phyloP scores from a whole-genome alignment of 352 stramenopile species.

The Nothophytophthora sp. region DNA sequence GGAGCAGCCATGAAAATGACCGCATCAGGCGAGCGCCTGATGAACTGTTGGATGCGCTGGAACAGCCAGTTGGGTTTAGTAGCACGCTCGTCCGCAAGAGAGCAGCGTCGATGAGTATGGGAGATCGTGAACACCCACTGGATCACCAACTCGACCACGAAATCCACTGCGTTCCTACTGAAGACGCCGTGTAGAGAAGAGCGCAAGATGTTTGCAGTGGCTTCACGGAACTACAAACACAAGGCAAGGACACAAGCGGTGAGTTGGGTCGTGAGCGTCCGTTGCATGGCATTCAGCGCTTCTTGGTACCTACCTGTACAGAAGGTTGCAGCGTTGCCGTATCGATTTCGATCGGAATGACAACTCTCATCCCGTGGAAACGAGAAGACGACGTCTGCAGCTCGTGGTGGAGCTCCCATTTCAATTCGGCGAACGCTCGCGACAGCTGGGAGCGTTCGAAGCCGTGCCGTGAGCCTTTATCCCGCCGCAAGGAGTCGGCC shows the following conservation, averaged over 20 bases:
- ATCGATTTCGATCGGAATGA: conserved; percentile 17
- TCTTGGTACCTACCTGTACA: conserved; percentile 7
- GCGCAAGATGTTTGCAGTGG: conserved; percentile 26
- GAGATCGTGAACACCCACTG: conserved; percentile 48
- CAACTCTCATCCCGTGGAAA: conserved; percentile 2
- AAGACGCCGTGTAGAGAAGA: conserved; percentile 44
- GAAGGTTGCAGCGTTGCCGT: conserved; percentile 13
- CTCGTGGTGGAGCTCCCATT: conserved; percentile 29
- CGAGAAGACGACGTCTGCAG: conserved; percentile 1
- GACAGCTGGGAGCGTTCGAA: conserved; percentile 26
- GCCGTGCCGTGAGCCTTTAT: not conserved
- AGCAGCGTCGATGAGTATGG: not conserved
- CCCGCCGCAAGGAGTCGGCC: conserved; percentile 2
- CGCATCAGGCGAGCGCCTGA: conserved; percentile 30
- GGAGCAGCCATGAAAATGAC: conserved; percentile 40
- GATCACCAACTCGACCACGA: conserved; percentile 43
- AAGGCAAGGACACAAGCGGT: not conserved
- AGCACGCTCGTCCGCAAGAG: not conserved
- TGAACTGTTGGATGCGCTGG: conserved; percentile 28
- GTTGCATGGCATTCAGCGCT: not conserved
- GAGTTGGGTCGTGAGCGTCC: too few relatives aligned
- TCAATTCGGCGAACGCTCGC: conserved; percentile 34
- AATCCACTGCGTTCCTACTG: conserved; percentile 19
- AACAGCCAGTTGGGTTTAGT: conserved; percentile 17
- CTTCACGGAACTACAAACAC: conserved; percentile 27